A percentile compares a stretch with the other conserved stretches of the same genome.
phyloP scores from a whole-genome alignment of 2,329 filamentous ascomycete genomes.

The Botrytis hyacinthi region DNA sequence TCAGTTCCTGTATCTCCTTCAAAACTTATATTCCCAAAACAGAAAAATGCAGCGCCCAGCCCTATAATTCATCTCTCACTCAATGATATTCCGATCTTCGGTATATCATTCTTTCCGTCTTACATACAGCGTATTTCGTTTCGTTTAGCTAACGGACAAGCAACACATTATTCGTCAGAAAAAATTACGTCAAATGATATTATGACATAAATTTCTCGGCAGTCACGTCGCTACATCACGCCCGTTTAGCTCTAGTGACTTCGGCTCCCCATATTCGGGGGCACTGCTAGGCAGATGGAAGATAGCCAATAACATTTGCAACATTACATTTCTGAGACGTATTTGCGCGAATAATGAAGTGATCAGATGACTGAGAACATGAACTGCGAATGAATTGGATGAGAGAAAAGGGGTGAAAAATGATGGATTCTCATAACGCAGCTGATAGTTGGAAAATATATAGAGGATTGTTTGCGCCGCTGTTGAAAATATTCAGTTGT shows the following conservation, averaged over 20 bases:
- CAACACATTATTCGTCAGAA: background rate
- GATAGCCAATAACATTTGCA: background rate
- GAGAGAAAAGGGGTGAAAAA: background rate
- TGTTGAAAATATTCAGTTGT: background rate
- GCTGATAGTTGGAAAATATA: background rate
- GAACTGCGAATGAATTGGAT: background rate
- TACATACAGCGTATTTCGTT: background rate
- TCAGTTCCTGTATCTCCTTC: background rate
- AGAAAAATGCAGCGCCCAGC: background rate
- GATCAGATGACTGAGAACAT: background rate
- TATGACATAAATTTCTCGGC: background rate
- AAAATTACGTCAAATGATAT: background rate
- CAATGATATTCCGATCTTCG: background rate
- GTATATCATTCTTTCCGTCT: background rate
- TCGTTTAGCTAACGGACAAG: background rate
- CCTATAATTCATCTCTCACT: background rate
- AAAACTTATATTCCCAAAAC: background rate
- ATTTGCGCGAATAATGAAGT: background rate
- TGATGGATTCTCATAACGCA: background rate
- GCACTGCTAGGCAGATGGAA: conserved; percentile 7
- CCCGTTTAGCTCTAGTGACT: background rate
- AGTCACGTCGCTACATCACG: background rate
- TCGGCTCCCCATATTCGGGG: background rate
- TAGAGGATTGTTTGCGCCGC: background rate
- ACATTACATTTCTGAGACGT: background rate